Conservation (phyloP, 306 rosid species). For the Ceratonia siliqua region DNA sequence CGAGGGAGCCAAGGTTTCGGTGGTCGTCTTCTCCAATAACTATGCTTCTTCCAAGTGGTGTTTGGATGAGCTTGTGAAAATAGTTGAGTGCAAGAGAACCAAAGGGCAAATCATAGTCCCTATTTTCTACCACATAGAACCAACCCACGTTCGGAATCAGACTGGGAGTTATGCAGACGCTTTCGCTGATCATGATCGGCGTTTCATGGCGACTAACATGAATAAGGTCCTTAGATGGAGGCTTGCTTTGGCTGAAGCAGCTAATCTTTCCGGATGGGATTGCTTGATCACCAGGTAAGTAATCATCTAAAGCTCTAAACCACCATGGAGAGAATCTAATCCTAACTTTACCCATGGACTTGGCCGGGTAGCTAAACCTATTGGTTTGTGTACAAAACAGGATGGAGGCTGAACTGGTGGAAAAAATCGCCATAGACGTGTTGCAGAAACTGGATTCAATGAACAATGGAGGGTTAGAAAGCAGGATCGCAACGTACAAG, state of each 20-base stretch:
- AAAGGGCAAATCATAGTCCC: conserved; percentile 30
- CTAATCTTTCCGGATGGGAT: conserved; percentile 25
- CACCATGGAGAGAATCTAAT: no score
- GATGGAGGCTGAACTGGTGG: conserved; percentile 32
- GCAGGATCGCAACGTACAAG: conserved; percentile 7
- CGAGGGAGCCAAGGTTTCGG: conserved; percentile 1
- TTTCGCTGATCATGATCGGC: conserved; percentile 9
- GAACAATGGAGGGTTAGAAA: conserved; percentile 27
- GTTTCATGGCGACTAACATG: background rate
- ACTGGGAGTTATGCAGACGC: conserved; percentile 23
- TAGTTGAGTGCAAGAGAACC: conserved; percentile 17
- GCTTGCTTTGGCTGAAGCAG: background rate
- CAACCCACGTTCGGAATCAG: conserved; percentile 33
- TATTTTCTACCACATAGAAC: conserved; percentile 28
- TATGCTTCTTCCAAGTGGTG: conserved; percentile 40
- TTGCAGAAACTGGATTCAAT: conserved; percentile 18
- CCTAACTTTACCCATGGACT: no score
- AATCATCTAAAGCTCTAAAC: no score
- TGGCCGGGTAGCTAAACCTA: no score
- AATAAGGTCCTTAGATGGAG: background rate
- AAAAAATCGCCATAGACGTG: conserved; percentile 33
- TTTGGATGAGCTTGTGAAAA: conserved; percentile 34
- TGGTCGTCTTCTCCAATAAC: conserved; percentile 24
- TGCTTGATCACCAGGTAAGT: conserved; percentile 34
- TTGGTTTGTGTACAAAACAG: conserved; percentile 19